These are phyloP conservation scores for Pseudozyma sp. DNA, from an alignment of 1,284 basidiomycete genomes.

Conservation along the genomic window DNA sequence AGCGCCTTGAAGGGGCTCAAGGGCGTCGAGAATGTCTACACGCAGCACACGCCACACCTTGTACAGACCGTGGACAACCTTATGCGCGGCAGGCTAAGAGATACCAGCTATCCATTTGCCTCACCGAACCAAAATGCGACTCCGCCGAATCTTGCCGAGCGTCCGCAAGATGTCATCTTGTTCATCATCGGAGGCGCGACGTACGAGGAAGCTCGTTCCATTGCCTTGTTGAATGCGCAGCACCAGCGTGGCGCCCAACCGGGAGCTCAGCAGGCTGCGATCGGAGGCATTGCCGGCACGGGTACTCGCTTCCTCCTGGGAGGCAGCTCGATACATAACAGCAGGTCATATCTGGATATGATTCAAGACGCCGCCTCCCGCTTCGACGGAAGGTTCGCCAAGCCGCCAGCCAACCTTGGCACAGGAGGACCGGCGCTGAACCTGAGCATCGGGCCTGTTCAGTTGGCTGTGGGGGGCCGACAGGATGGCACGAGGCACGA, in stretches of 20 bases:
- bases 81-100: conserved; percentile 85
- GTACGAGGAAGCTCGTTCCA: conserved; percentile 65
- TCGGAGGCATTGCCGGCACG: conserved; percentile 38
- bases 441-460: conserved; percentile 60
- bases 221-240: conserved; percentile 61
- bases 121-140: conserved; percentile 9
- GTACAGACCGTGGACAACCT: conserved; percentile 91
- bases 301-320: conserved; percentile 62
- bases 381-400: conserved; percentile 51
- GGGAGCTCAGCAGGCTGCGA: conserved; percentile 17
- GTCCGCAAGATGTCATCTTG: conserved; percentile 66
- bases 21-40: conserved; percentile 99
- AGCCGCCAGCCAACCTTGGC: conserved; percentile 49
- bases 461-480: conserved; percentile 45
- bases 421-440: conserved; percentile 47
- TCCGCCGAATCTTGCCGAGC: conserved; percentile 12
- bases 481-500: conserved; percentile 22
- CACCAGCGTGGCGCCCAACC: conserved; percentile 31
- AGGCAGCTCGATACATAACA: conserved; percentile 63
- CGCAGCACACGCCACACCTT: conserved; percentile 94
- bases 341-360: conserved; percentile 60
- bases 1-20: conserved; percentile 95
- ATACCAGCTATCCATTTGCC: conserved; percentile 84
- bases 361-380: conserved; percentile 61
- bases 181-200: conserved; percentile 67